phyloP scores from a whole-genome alignment of 768 basidiomycete genomes.

The Phallus indusiatus region DNA sequence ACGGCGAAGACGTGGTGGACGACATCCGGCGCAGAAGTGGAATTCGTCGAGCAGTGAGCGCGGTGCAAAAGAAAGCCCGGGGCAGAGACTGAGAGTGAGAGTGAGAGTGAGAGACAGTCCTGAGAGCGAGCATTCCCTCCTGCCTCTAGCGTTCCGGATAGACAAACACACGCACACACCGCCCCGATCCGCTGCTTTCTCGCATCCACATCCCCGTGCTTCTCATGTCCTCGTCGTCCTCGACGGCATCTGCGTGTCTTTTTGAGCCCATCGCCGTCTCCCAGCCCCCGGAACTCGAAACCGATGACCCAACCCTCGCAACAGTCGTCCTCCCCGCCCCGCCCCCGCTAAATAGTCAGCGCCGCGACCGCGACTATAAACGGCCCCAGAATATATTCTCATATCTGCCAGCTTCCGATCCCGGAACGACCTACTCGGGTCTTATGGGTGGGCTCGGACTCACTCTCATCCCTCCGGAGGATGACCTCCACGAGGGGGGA shows the following conservation, averaged over 20 bases:
- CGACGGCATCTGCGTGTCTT: constrained; percentile 62
- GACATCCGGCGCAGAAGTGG: not conserved
- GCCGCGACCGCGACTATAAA: constrained; percentile 59
- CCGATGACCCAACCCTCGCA: constrained; percentile 67
- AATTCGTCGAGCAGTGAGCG: not conserved
- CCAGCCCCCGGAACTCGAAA: constrained; percentile 72
- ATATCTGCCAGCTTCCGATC: constrained; percentile 77
- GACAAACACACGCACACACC: not conserved
- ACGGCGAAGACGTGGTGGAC: constrained; percentile 37
- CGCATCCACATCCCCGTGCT: not conserved
- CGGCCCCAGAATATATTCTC: constrained; percentile 62
- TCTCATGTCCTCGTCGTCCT: constrained; percentile 39
- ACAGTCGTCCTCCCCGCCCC: constrained; percentile 89
- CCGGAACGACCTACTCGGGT: constrained; percentile 81
- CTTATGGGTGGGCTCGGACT: constrained; percentile 47
- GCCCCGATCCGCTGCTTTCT: not conserved
- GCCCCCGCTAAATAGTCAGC: constrained; percentile 66
- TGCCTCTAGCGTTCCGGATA: not conserved
- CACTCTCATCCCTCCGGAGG: constrained; percentile 47
- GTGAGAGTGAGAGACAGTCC: not conserved
- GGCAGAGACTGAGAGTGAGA: too few species aligned
- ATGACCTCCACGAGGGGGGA: constrained; percentile 25
- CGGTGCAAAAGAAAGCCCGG: not conserved
- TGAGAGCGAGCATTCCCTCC: not conserved
- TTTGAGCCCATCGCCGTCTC: constrained; percentile 61